Conservation (phyloP, 371 early-diverging fungal species). For the Mucor indicus region DNA sequence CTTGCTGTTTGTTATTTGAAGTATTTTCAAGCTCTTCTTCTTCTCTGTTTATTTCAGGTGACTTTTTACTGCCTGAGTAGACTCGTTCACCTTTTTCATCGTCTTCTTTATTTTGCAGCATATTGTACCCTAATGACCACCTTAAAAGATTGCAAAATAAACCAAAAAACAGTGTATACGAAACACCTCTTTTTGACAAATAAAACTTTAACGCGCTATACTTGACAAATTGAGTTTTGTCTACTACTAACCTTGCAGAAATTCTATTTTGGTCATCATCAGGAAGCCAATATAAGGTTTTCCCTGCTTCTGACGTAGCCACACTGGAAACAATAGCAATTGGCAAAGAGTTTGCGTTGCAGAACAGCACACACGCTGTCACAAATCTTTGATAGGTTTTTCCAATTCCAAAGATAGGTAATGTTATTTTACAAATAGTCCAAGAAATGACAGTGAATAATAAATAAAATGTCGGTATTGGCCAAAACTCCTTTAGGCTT, state of each 20-base stretch:
- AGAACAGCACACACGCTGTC: constrained; percentile 62
- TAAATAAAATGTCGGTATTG: too few relatives aligned
- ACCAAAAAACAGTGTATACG: constrained; percentile 74
- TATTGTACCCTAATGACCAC: constrained; percentile 73
- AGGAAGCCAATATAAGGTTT: constrained; percentile 55
- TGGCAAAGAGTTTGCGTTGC: constrained; percentile 73
- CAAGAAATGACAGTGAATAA: not conserved
- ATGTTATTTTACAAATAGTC: constrained; percentile 20
- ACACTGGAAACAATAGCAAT: constrained; percentile 68
- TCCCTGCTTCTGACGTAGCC: constrained; percentile 62
- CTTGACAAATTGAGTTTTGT: not conserved
- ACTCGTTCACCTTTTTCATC: constrained; percentile 31
- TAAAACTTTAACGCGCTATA: not conserved
- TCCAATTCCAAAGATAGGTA: constrained; percentile 43
- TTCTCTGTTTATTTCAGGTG: not conserved
- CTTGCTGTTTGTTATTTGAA: not conserved
- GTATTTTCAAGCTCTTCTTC: not conserved
- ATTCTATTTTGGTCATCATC: constrained; percentile 61
- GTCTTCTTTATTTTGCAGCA: constrained; percentile 39
- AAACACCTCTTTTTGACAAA: constrained; percentile 58
- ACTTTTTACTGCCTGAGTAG: too few relatives aligned
- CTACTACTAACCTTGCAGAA: constrained; percentile 52
- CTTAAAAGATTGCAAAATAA: constrained; percentile 73
- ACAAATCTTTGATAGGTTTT: constrained; percentile 55
- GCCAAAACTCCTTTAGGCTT: too few relatives aligned